phyloP scores from a whole-genome alignment of 441 rosid species.

The Pelargonium fulgidum region DNA sequence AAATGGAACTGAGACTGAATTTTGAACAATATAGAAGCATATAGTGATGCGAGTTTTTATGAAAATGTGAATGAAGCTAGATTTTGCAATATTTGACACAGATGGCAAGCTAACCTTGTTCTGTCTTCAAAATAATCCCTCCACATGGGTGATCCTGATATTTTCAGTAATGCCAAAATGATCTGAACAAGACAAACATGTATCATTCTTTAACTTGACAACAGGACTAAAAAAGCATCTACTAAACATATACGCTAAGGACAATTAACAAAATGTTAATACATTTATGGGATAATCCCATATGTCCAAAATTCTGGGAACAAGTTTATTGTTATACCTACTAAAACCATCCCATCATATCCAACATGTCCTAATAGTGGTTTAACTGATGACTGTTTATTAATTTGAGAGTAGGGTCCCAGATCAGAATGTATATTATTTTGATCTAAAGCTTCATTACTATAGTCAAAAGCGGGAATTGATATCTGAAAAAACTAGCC shows the following conservation, averaged over 20 bases:
- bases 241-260: neutral
- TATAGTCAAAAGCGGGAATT: no score
- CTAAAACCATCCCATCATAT: constrained; percentile 4
- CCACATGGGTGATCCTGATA: constrained; percentile 13
- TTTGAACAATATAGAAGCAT: constrained; percentile 2
- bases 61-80: neutral
- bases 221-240: neutral
- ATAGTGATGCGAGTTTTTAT: constrained; percentile 3
- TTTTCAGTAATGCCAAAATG: constrained; percentile 9
- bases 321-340: neutral
- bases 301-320: neutral
- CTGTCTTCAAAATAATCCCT: constrained; percentile 1
- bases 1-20: no score
- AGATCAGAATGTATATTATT: neutral
- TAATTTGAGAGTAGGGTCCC: no score
- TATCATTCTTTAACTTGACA: neutral
- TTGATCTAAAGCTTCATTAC: no score
- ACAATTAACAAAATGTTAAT: neutral
- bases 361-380: neutral
- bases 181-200: constrained; percentile 5
- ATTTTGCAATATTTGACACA: constrained; percentile 13
- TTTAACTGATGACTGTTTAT: neutral
- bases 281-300: neutral
- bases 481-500: neutral
- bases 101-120: constrained; percentile 18